These are phyloP conservation scores for Annona cherimola DNA, from an alignment of 164 flowering plant genomes.

Conservation along the genomic window DNA sequence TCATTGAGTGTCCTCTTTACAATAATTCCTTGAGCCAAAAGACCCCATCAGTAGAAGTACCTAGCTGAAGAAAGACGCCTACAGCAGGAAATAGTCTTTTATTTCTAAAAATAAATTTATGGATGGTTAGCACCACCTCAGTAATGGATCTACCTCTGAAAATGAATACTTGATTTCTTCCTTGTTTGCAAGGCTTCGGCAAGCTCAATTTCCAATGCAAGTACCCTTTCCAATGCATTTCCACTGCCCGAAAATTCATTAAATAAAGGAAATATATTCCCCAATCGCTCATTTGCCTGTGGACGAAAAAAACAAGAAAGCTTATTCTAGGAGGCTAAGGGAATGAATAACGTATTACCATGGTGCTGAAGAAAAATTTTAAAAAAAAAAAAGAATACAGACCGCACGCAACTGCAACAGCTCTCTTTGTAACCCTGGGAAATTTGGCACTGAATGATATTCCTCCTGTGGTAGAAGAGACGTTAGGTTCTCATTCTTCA, in stretches of 20 bases:
- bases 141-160: constrained; percentile 58
- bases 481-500: constrained; percentile 68
- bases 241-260: constrained; percentile 55
- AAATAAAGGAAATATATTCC: constrained; percentile 57
- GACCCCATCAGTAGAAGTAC: too few species aligned
- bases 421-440: constrained; percentile 53
- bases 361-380: neutral
- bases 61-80: neutral
- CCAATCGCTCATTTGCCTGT: constrained; percentile 73
- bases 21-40: neutral
- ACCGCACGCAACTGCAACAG: constrained; percentile 59
- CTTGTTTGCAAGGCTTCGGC: constrained; percentile 79
- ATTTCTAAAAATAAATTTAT: too few species aligned
- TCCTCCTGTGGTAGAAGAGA: constrained; percentile 31
- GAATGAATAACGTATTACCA: neutral
- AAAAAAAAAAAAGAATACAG: neutral
- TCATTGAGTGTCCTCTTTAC: neutral
- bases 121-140: neutral
- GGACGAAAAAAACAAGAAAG: neutral
- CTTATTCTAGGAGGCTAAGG: neutral
- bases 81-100: neutral
- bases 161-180: constrained; percentile 50
- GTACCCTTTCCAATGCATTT: constrained; percentile 84
- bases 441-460: constrained; percentile 20
- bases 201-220: constrained; percentile 91